A percentile compares a stretch with the other conserved stretches of the same genome.
Evolutionary conservation across 176 grass and related monocot genomes (phyloP).

Genomic region (Carex kokanica): DNA sequence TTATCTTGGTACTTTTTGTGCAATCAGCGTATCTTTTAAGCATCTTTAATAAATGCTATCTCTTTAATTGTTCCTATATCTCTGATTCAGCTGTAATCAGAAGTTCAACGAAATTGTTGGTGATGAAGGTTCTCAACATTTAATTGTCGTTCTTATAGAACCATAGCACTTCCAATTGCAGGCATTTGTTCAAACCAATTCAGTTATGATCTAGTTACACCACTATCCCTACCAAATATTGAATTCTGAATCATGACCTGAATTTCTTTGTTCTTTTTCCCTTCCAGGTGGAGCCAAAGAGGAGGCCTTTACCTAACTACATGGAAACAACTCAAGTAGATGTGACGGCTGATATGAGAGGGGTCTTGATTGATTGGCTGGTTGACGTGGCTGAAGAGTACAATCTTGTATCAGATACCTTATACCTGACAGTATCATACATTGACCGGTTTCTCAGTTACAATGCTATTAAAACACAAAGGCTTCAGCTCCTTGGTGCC

Average conservation of each 20-base stretch:
- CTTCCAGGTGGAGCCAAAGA: slow-evolving; percentile 48
- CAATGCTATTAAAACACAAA: slow-evolving; percentile 34
- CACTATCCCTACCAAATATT: too few species aligned
- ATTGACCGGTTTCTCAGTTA: slow-evolving; percentile 66
- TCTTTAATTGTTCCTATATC: too few species aligned
- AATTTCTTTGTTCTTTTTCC: neutral
- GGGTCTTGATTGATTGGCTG: slow-evolving; percentile 78
- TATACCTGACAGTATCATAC: slow-evolving; percentile 66
- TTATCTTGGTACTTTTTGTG: neutral
- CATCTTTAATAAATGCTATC: neutral
- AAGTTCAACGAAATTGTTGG: too few species aligned
- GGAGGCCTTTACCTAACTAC: slow-evolving; percentile 48
- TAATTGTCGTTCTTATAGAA: too few species aligned
- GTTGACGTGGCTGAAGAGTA: slow-evolving; percentile 94
- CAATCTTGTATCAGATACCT: slow-evolving; percentile 70
- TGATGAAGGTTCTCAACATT: too few species aligned
- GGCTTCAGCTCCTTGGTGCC: slow-evolving; percentile 79
- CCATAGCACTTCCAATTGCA: too few species aligned
- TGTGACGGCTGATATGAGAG: slow-evolving; percentile 63
- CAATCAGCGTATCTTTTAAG: neutral
- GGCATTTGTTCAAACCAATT: too few species aligned
- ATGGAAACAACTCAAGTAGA: slow-evolving; percentile 61
- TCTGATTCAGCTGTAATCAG: neutral
- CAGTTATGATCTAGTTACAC: too few species aligned
- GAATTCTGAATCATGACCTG: neutral